These are phyloP conservation scores for Penstemon eatonii DNA, from an alignment of 257 asterid genomes.

Conservation along the genomic window DNA sequence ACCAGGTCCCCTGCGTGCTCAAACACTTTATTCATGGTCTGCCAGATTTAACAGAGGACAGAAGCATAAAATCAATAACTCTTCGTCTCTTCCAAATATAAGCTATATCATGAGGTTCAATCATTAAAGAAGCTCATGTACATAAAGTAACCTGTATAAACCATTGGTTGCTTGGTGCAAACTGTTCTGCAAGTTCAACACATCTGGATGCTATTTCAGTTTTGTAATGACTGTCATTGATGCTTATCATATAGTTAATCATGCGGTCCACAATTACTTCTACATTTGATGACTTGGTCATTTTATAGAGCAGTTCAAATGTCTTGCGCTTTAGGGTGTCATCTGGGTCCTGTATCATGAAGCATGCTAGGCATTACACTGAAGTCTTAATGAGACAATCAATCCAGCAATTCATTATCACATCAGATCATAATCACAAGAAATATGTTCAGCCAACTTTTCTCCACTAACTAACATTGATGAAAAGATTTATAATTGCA, in stretches of 20 bases:
- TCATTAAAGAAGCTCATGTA: conserved; percentile 9
- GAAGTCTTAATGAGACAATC: conserved; percentile 23
- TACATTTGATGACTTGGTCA: conserved; percentile 98
- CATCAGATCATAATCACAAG: conserved; percentile 11
- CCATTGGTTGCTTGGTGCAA: conserved; percentile 99
- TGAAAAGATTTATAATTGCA: not conserved
- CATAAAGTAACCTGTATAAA: conserved; percentile 74
- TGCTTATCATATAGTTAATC: conserved; percentile 93
- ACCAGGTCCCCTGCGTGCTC: conserved; percentile 98
- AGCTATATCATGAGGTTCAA: conserved; percentile 21
- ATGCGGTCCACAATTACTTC: conserved; percentile 97
- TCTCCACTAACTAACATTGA: not conserved
- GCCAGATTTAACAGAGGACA: conserved; percentile 34
- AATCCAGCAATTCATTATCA: conserved; percentile 22
- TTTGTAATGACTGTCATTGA: conserved; percentile 85
- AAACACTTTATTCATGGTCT: conserved; percentile 98
- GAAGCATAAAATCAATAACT: conserved; percentile 24
- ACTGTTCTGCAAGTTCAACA: conserved; percentile 98
- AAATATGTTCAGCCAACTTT: not conserved
- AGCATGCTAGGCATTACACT: conserved; percentile 19
- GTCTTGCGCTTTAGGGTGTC: conserved; percentile 98
- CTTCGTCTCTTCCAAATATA: conserved; percentile 18
- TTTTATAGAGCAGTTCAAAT: conserved; percentile 86
- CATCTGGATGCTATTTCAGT: conserved; percentile 99
- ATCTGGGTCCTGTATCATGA: conserved; percentile 80